phyloP scores from a whole-genome alignment of 441 rosid species.

The Brassica balearica region DNA sequence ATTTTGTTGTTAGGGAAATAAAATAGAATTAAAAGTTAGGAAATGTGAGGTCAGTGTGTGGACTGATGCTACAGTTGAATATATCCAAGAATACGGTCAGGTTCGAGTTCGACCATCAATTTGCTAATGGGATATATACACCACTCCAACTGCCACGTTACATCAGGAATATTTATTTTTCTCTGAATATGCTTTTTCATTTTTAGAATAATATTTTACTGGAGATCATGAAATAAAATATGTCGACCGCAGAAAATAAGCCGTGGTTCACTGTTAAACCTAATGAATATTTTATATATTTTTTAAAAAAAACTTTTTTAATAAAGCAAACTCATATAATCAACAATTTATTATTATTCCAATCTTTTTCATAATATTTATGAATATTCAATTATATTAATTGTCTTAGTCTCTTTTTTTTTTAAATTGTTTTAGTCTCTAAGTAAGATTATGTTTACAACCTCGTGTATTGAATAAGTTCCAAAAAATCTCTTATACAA shows the following conservation, averaged over 20 bases:
- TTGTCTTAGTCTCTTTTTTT: not conserved
- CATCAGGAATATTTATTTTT: constrained; percentile 25
- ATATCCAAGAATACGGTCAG: constrained; percentile 41
- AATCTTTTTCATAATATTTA: not conserved
- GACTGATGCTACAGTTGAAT: constrained; percentile 47
- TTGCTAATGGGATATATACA: constrained; percentile 35
- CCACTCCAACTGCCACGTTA: constrained; percentile 45
- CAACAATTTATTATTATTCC: not conserved
- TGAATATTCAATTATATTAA: not conserved
- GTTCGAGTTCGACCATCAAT: constrained; percentile 32
- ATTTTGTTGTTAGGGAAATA: constrained; percentile 7
- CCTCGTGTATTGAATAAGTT: not conserved
- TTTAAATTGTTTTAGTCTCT: not conserved
- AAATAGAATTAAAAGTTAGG: constrained; percentile 40
- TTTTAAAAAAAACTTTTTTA: not conserved
- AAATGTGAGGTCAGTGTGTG: constrained; percentile 36
- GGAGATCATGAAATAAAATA: not conserved
- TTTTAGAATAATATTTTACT: not conserved
- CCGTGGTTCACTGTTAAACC: not conserved
- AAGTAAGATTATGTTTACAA: not conserved
- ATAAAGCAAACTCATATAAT: not conserved
- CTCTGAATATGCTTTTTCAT: not conserved
- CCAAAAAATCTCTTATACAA: not conserved
- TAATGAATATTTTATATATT: not conserved
- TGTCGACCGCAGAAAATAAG: not conserved